phyloP scores from a whole-genome alignment of 768 basidiomycete species.

The Phaeolepiota aurea region DNA sequence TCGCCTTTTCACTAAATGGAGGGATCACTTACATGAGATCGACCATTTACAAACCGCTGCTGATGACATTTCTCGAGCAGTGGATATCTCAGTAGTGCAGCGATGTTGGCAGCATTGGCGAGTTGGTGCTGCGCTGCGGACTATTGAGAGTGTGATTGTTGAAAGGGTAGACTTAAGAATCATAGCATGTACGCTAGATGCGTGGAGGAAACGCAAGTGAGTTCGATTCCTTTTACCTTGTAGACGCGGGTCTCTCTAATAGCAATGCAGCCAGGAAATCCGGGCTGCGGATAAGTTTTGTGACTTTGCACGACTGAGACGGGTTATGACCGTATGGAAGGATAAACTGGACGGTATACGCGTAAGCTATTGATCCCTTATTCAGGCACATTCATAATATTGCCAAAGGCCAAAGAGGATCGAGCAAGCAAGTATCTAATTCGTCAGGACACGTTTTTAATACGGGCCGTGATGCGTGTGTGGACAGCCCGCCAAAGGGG shows the following conservation, averaged over 20 bases:
- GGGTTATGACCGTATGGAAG: conserved; percentile 48
- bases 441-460: conserved; percentile 48
- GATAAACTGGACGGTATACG: conserved; percentile 36
- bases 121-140: conserved; percentile 29
- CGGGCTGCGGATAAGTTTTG: conserved; percentile 35
- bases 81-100: conserved; percentile 26
- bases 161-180: conserved; percentile 41
- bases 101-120: conserved; percentile 56
- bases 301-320: conserved; percentile 33
- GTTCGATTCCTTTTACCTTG: conserved; percentile 3
- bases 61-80: conserved; percentile 33
- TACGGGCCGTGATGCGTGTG: conserved; percentile 51
- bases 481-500: conserved; percentile 68
- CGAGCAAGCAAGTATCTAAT: conserved; percentile 48
- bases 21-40: conserved; percentile 25
- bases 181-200: conserved; percentile 34
- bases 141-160: conserved; percentile 34
- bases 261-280: conserved; percentile 30
- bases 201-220: conserved; percentile 44
- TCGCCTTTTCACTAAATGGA: conserved; percentile 49
- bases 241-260: conserved; percentile 3
- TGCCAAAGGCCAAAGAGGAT: conserved; percentile 51
- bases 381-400: neutral
- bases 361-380: conserved; percentile 26
- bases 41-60: conserved; percentile 40